phyloP scores from a whole-genome alignment of 805 yeast genomes.

The Debaryomyces maramus region DNA sequence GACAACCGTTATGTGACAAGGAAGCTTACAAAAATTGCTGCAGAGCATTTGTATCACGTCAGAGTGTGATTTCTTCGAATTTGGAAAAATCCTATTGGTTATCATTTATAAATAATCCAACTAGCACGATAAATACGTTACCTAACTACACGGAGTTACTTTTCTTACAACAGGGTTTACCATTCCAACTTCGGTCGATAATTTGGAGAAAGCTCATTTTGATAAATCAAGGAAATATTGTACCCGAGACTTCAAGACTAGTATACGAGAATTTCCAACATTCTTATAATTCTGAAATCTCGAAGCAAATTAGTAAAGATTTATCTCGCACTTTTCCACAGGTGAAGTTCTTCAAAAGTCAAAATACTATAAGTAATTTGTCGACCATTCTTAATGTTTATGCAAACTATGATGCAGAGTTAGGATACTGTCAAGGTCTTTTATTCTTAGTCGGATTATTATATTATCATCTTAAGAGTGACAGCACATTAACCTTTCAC shows the following conservation, averaged over 20 bases:
- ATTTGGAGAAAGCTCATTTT: constrained; percentile 45
- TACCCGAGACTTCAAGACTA: constrained; percentile 35
- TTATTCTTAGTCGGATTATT: constrained; percentile 63
- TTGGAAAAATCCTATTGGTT: constrained; percentile 46
- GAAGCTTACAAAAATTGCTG: constrained; percentile 24
- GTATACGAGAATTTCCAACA: constrained; percentile 43
- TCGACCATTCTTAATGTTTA: constrained; percentile 60
- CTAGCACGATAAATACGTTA: constrained; percentile 44
- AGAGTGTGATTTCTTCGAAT: constrained; percentile 2
- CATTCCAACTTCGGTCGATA: constrained; percentile 42
- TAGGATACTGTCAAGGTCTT: constrained; percentile 70
- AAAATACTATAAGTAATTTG: constrained; percentile 44
- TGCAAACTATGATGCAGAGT: constrained; percentile 61
- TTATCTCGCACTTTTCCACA: constrained; percentile 61
- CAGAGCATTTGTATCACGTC: constrained; percentile 17
- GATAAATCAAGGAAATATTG: constrained; percentile 25
- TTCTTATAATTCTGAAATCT: constrained; percentile 38
- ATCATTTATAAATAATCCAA: constrained; percentile 43
- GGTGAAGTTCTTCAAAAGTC: constrained; percentile 46
- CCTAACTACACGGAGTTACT: constrained; percentile 50
- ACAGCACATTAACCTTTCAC: constrained; percentile 45
- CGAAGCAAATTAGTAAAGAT: constrained; percentile 54
- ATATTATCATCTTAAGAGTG: constrained; percentile 37
- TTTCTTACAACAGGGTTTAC: constrained; percentile 45
- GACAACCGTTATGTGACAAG: constrained; percentile 17